Base-by-base conservation (phyloP, 805 yeast species). In the Kodamaea neixiangensis region DNA sequence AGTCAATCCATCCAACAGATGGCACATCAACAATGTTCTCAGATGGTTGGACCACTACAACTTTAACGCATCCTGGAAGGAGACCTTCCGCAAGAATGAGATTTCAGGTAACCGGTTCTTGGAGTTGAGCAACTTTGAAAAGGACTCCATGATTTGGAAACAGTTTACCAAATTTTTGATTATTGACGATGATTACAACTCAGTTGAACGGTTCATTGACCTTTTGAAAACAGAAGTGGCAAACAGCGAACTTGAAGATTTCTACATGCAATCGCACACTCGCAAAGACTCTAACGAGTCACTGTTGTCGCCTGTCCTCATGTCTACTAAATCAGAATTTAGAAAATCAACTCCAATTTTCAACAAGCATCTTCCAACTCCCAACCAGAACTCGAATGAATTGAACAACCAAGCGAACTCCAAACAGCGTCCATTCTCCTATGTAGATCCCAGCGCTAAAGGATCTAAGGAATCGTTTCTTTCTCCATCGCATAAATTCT, bases 41-140 rank as follows among this genome's bases (percentile, higher is more conserved):
- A 63, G 70, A 44, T 91, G 96, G 96, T 73, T 91, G 20, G 83
- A 78, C 6, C 58, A 66, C n/a, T 78, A 90, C 63, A 76, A 79
- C 17, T 91, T 91, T 67, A 86, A 86, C 56, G 79, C 77, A 3
- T 72, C 85, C 11, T 91, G 97, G 97, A 72, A 79, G n/a, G 79
- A 74, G 3, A 78, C 83, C 14, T 87, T 91, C 65, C 69, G 70
- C 38, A 74, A 75, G 40, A 75, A 82, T 53, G 80, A 81, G 46
- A 72, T 91, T 2, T 70, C 76, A 7, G 90, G 91, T 0, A 78
- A 81, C 43, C 71, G 78, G 21, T 90, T 91, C 58, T 65, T 90
- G 19, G 83, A 80, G 46, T 70, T 91, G 57, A 78, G 83, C 45
- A 88, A 85, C 40, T 87, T 86, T 63, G 89, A 85, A 41, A 77